Evolutionary conservation across 257 asterid species (phyloP).

Genomic region (Solanum appendiculatum): DNA sequence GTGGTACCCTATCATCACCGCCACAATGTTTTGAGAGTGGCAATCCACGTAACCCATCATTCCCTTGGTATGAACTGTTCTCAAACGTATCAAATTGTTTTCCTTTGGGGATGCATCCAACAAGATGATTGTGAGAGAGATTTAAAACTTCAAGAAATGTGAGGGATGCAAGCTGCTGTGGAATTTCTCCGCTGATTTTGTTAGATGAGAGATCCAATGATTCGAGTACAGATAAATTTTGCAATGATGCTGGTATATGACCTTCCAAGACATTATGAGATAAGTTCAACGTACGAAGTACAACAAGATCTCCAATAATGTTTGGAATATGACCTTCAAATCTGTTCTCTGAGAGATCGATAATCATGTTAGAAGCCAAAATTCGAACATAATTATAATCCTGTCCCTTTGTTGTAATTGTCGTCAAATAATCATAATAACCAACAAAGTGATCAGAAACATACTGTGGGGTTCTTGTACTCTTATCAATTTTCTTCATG

Average conservation of each 20-base stretch:
- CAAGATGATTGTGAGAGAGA: neutral
- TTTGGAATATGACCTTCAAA: neutral
- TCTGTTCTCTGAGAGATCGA: neutral
- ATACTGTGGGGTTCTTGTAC: neutral
- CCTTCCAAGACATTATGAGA: neutral
- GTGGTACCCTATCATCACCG: neutral
- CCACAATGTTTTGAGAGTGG: neutral
- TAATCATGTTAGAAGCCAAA: neutral
- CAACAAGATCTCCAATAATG: neutral
- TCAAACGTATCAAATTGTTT: neutral
- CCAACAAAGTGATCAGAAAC: too few species aligned
- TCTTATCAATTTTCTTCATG: neutral
- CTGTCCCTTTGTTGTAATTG: neutral
- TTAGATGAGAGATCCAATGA: neutral
- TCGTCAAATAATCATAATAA: neutral
- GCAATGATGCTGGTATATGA: neutral
- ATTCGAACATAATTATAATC: neutral
- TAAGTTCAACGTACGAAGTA: neutral
- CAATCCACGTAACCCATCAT: neutral
- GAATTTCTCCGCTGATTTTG: neutral
- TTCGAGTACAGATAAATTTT: too few species aligned
- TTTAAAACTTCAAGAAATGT: neutral
- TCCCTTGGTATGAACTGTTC: neutral
- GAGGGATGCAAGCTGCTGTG: neutral
- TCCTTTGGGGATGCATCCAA: neutral